Evolutionary conservation across 1,284 basidiomycete genomes (phyloP), one percentile per base, ranked within the genome.

Genomic region (Malassezia furfur): DNA sequence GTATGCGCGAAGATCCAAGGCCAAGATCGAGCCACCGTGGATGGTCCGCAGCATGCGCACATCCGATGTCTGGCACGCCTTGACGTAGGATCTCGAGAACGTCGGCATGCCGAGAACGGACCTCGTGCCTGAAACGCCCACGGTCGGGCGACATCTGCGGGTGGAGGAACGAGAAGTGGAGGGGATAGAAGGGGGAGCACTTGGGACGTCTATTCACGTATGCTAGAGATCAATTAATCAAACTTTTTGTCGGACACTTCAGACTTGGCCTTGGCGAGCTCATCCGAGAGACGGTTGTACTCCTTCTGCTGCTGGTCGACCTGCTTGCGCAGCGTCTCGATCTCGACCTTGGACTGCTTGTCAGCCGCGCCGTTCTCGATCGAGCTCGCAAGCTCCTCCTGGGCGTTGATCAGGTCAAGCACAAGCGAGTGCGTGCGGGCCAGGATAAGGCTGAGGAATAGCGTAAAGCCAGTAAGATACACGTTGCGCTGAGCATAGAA

Each of bases 401-500:
- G 88, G 2, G 85, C 82, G 66, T 88, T 83, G 67, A 94, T 87
- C 59, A 94, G 84, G 75, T 94, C 88, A 65, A 91, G 83, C 53
- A 88, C 82, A 73, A 96, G 87, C 77, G 85, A 86, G 79, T 93
- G 93, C 5, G 87, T 89, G 66, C 91, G 85, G 8, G 89, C 86
- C 64, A 96, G 84, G 66, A 94, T 86, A 59, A 74, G 49, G 60
- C 68, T 69, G 32, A 96, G 84, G 84, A 94, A 94, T 43, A 96
- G 81, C 52, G 86, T 89, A 55, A 75, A 75, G 15, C 74, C 74
- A 39, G 91, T 94, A 19, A 94, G 81, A 76, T 96, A 96, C 59
- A 86, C 83, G 77, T 85, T 86, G 62, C 56, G 52, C 73, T 80
- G 79, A 47, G 78, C 77, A 75, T 94, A 96, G 80, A 96, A 96